Evolutionary conservation across 2,329 filamentous ascomycete genomes (phyloP), one percentile per base, ranked within the genome.

Genomic region (Arachnomyces sp.): DNA sequence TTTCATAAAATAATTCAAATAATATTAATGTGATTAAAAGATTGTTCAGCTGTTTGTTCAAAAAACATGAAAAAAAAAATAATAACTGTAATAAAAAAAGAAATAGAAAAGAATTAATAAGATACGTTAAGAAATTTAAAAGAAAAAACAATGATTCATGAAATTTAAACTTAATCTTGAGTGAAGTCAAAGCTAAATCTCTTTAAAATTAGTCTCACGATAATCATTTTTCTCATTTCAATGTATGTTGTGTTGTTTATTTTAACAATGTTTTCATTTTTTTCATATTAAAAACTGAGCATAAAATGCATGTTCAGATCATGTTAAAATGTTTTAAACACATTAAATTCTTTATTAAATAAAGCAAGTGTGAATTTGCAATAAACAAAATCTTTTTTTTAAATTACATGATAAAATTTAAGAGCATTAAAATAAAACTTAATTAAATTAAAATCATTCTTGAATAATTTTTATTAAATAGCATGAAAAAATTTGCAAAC

Each of bases 401-500:
- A 34, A 47, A 3, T 46, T 45, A 51, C 28, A 40, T 52, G 8
- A 9, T 25, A 25, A 25, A 39, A 16, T 7, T 17, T 3, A 28
- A 47, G 3, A 39, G 48, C 8, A 39, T 54, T 2, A n/a, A 32
- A 11, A 50, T 54, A 28, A 40, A 54, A 17, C 41, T 28, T 4
- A 40, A 44, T n/a, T 46, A 51, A 30, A 34, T 53, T n/a, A 28
- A 46, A 16, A 36, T 33, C 3, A 48, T 55, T 21, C 29, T 21
- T 4, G 28, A 55, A 4, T 63, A 46, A 56, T 4, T 36, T 31
- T 29, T 7, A 13, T 55, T 48, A 5, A 25, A 25, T 5, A 25
- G 9, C 21, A 9, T 25, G 5, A 25, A 25, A 9, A 25, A 4
- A 43, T 60, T 63, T 33, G 44, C 40, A 3, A 62, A 63, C 31